Evolutionary conservation across 2,329 filamentous ascomycete genomes (phyloP).

Genomic region (Colletotrichum chlorophyti): DNA sequence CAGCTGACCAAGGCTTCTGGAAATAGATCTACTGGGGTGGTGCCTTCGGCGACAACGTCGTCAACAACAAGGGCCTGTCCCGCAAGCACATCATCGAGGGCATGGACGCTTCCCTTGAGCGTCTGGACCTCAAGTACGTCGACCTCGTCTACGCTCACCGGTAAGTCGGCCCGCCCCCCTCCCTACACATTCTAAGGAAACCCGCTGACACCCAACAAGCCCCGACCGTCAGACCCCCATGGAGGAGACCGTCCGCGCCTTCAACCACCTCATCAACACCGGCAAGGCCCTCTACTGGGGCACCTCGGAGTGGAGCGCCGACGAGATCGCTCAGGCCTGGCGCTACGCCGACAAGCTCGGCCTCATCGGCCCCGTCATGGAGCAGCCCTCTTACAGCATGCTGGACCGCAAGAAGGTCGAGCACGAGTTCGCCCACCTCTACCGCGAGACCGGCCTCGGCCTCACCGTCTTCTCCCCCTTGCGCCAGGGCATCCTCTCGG

Average conservation of each 20-base stretch:
- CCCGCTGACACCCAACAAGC: not conserved
- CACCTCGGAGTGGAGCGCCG: constrained; percentile 71
- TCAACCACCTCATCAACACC: constrained; percentile 72
- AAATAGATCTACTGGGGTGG: constrained; percentile 70
- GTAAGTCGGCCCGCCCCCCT: constrained; percentile 7
- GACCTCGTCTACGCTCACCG: constrained; percentile 75
- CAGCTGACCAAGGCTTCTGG: no score
- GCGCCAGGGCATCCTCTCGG: constrained; percentile 63
- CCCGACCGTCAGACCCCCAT: constrained; percentile 73
- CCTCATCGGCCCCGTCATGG: constrained; percentile 68
- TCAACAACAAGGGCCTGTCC: constrained; percentile 73
- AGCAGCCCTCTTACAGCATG: constrained; percentile 73
- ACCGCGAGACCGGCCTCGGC: constrained; percentile 65
- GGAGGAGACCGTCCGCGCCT: constrained; percentile 73
- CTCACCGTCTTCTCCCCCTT: constrained; percentile 70
- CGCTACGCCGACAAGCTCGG: constrained; percentile 65
- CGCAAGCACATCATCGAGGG: constrained; percentile 76
- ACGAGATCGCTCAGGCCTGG: constrained; percentile 70
- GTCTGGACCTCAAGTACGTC: constrained; percentile 65
- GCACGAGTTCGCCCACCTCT: constrained; percentile 66
- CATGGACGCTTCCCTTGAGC: constrained; percentile 63
- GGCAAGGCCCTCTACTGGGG: constrained; percentile 77
- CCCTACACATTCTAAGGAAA: not conserved
- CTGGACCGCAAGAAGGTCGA: constrained; percentile 68
- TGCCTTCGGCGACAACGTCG: constrained; percentile 64